Conservation (phyloP, 345 rosid species). For the Xanthoceras sorbifolium region DNA sequence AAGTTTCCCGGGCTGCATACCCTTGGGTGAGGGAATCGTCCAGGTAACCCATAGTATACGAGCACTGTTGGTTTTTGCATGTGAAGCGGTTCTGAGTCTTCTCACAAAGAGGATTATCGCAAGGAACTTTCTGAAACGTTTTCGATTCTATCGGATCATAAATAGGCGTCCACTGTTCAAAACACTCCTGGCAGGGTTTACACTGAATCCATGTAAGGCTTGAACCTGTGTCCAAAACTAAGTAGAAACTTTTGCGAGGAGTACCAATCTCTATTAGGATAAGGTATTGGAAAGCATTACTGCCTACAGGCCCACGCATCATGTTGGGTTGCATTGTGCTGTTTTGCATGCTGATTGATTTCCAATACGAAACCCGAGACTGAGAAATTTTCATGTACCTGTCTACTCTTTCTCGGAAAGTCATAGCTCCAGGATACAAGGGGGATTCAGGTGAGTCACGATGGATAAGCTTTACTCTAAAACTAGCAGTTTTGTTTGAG, state of each 20-base stretch:
- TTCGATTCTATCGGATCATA: background rate
- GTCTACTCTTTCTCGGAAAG: background rate
- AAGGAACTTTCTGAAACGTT: background rate
- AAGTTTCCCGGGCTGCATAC: background rate
- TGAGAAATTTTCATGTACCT: background rate
- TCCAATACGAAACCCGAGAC: background rate
- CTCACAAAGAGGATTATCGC: background rate
- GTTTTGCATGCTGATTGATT: background rate
- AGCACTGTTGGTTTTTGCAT: background rate
- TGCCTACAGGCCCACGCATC: background rate
- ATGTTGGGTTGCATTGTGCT: background rate
- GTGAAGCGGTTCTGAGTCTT: background rate
- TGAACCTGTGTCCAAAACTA: background rate
- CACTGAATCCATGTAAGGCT: background rate
- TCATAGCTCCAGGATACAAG: background rate
- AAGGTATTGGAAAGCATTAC: too few species aligned
- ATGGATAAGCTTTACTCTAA: background rate
- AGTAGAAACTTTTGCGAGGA: background rate
- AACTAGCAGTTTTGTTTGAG: background rate
- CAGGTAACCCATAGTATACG: background rate
- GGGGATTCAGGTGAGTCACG: background rate
- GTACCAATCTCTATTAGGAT: background rate
- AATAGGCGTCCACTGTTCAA: background rate
- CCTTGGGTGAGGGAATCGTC: background rate
- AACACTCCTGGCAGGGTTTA: background rate